These are phyloP conservation scores for Apiotrichum domesticum DNA, from an alignment of 1,284 basidiomycete genomes.

Conservation along the genomic window DNA sequence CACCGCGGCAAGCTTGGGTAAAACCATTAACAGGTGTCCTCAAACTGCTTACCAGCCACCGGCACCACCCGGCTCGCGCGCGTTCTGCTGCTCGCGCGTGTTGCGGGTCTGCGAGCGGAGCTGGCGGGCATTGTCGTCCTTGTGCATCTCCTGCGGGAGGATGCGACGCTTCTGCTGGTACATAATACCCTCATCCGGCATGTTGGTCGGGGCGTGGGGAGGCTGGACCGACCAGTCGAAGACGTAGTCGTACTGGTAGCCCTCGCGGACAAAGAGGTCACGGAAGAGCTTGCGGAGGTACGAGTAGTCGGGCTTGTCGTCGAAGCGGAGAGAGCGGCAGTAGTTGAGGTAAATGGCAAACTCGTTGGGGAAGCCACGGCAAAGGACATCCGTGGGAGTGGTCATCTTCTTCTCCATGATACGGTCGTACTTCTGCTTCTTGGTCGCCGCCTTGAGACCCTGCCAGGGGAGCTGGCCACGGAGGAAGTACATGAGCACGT, in stretches of 20 bases:
- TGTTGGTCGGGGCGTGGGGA: conserved; percentile 9
- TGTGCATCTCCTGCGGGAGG: conserved; percentile 9
- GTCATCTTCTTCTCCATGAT: conserved; percentile 99
- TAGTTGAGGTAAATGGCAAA: conserved; percentile 98
- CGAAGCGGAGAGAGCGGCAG: conserved; percentile 91
- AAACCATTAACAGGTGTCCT: neutral
- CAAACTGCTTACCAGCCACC: conserved; percentile 21
- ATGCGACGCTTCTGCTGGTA: conserved; percentile 15
- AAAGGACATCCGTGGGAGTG: conserved; percentile 88
- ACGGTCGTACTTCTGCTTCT: conserved; percentile 99
- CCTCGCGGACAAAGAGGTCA: conserved; percentile 92
- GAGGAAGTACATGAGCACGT: conserved; percentile 96
- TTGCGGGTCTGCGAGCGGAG: conserved; percentile 42
- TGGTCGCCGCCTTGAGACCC: conserved; percentile 93
- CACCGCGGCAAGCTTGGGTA: neutral
- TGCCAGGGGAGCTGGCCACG: conserved; percentile 96
- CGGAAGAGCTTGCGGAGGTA: conserved; percentile 98
- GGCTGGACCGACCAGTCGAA: conserved; percentile 93
- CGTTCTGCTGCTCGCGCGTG: conserved; percentile 21
- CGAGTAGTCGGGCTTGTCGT: conserved; percentile 97
- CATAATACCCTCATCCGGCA: conserved; percentile 1
- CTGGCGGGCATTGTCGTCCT: conserved; percentile 37
- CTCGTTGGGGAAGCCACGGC: conserved; percentile 95
- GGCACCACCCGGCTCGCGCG: too few species aligned
- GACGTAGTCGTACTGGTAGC: conserved; percentile 96